Conservation (phyloP, 768 basidiomycete species). For the Termitomyces bulborhizus region DNA sequence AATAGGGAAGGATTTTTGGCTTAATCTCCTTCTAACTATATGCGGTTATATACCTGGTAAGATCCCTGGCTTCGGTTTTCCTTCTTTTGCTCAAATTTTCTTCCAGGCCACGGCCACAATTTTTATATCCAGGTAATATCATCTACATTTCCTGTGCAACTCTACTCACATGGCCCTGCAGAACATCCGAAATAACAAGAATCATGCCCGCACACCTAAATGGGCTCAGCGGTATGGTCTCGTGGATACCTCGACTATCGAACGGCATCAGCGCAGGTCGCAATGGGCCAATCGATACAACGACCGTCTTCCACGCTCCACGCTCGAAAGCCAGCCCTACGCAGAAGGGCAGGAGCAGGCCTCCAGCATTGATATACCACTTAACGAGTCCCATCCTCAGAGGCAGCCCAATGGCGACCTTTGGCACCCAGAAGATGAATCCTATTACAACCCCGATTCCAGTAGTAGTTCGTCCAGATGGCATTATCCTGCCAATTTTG, state of each 20-base stretch:
- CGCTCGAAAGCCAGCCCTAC: conserved; percentile 61
- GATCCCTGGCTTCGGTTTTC: conserved; percentile 8
- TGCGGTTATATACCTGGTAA: conserved; percentile 86
- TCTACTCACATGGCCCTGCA: conserved; percentile 24
- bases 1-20: conserved; percentile 84
- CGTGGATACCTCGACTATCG: conserved; percentile 71
- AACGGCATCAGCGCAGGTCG: conserved; percentile 72
- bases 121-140: conserved; percentile 77
- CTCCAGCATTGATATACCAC: conserved; percentile 34
- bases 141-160: conserved; percentile 5
- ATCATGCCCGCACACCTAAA: conserved; percentile 86
- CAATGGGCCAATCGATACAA: conserved; percentile 88
- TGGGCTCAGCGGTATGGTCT: conserved; percentile 92
- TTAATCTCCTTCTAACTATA: conserved; percentile 84
- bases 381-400: conserved; percentile 25
- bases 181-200: conserved; percentile 97
- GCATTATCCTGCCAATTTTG: conserved; percentile 85
- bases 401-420: conserved; percentile 46
- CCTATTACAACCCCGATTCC: conserved; percentile 51
- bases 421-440: conserved; percentile 75
- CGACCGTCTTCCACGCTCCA: conserved; percentile 67
- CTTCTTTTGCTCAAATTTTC: conserved; percentile 4
- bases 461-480: conserved; percentile 53
- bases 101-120: conserved; percentile 81
- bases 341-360: conserved; percentile 74